phyloP scores from a whole-genome alignment of 176 grass and related monocot species.

The Raddia distichophylla region DNA sequence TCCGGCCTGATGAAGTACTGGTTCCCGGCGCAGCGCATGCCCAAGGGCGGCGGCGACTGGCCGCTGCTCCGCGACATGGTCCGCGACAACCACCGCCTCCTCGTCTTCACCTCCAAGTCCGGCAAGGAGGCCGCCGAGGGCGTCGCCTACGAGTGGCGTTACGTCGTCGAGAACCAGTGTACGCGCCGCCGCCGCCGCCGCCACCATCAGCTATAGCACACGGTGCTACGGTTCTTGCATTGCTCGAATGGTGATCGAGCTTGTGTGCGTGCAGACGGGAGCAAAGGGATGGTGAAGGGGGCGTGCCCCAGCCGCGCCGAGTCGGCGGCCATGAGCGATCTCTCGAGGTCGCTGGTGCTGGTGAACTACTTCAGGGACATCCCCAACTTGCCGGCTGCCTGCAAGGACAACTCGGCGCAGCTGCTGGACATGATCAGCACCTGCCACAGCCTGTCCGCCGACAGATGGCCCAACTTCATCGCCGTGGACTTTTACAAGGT shows the following conservation, averaged over 20 bases:
- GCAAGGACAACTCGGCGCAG: conserved; percentile 73
- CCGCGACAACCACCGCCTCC: conserved; percentile 63
- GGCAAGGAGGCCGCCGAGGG: conserved; percentile 76
- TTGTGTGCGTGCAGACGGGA: conserved; percentile 57
- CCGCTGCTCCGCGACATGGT: conserved; percentile 90
- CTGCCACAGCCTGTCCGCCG: conserved; percentile 57
- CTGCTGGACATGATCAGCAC: conserved; percentile 62
- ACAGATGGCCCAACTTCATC: conserved; percentile 83
- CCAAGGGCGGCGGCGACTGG: conserved; percentile 84
- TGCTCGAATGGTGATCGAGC: no score
- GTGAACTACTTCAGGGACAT: conserved; percentile 79
- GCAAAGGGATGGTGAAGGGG: conserved; percentile 65
- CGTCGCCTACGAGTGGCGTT: conserved; percentile 84
- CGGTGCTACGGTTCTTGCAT: background rate
- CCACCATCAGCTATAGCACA: background rate
- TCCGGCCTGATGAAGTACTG: conserved; percentile 62
- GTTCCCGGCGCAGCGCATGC: conserved; percentile 77
- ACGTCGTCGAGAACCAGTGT: conserved; percentile 96
- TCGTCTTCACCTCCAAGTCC: conserved; percentile 83
- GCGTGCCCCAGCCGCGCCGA: conserved; percentile 70
- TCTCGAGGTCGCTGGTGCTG: conserved; percentile 85
- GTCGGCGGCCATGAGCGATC: conserved; percentile 72
- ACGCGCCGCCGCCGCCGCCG: background rate
- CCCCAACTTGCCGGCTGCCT: conserved; percentile 54
- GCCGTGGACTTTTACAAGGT: conserved; percentile 95